Conservation (phyloP, 306 rosid genomes). For the Ziziphus jujuba region DNA sequence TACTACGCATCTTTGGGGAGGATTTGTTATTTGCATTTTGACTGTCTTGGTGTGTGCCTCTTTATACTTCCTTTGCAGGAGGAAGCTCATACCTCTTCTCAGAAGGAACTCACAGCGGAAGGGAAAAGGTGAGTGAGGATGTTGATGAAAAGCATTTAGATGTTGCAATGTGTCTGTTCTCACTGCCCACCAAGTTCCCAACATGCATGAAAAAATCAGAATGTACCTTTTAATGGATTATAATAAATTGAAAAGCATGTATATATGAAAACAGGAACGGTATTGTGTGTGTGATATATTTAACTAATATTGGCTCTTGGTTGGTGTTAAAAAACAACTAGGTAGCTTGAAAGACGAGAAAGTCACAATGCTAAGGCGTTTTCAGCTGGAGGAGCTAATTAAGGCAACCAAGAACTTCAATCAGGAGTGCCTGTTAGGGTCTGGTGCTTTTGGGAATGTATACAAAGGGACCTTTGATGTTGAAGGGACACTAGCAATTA, state of each 20-base stretch:
- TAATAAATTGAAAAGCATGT: not conserved
- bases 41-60: constrained; percentile 34
- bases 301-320: not conserved
- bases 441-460: constrained; percentile 79
- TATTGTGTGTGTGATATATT: too few species aligned
- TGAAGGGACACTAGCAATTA: constrained; percentile 63
- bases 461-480: constrained; percentile 58
- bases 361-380: constrained; percentile 41
- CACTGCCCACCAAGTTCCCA: too few species aligned
- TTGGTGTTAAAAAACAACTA: constrained; percentile 15
- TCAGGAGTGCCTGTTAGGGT: constrained; percentile 61
- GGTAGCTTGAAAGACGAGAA: constrained; percentile 41
- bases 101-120: constrained; percentile 3
- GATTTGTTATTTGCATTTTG: constrained; percentile 43
- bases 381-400: constrained; percentile 55
- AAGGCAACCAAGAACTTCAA: constrained; percentile 69
- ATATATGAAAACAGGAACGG: not conserved
- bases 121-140: constrained; percentile 35
- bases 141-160: not conserved
- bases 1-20: constrained; percentile 16
- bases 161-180: too few species aligned
- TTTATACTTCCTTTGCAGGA: constrained; percentile 37
- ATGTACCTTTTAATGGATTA: too few species aligned
- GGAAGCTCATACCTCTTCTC: constrained; percentile 38
- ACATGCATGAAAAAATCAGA: too few species aligned